phyloP scores from a whole-genome alignment of 768 basidiomycete genomes.

The Kwoniella mangroviensis region DNA sequence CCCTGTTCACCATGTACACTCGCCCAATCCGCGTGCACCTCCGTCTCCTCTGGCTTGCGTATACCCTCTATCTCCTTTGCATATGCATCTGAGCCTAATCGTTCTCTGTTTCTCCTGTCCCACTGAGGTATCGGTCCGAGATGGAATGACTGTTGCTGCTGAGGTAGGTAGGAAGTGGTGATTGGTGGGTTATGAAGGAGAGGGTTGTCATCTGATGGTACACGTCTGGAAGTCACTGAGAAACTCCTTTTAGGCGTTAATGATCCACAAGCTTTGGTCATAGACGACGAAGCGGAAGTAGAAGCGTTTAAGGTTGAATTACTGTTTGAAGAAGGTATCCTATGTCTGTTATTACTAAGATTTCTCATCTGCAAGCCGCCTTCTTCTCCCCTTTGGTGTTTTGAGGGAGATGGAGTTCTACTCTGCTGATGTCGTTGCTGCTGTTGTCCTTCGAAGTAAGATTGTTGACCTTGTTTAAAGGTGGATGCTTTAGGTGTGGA shows the following conservation, averaged over 20 bases:
- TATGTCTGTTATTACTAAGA: background rate
- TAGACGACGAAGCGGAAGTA: background rate
- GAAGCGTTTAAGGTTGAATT: constrained; percentile 8
- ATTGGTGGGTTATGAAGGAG: constrained; percentile 18
- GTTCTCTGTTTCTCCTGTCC: background rate
- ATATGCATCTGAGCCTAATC: constrained; percentile 17
- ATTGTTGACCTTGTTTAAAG: constrained; percentile 14
- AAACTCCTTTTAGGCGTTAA: constrained; percentile 27
- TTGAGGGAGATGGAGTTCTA: constrained; percentile 9
- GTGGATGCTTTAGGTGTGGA: constrained; percentile 40
- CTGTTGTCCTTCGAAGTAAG: constrained; percentile 27
- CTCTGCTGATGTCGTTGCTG: background rate
- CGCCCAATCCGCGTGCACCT: constrained; percentile 19
- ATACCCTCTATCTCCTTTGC: constrained; percentile 11
- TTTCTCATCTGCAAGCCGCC: constrained; percentile 8
- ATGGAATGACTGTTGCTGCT: constrained; percentile 2
- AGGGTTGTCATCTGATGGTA: constrained; percentile 8
- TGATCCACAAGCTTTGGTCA: background rate
- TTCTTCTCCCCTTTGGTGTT: background rate
- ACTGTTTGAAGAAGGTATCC: constrained; percentile 11
- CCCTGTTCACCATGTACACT: constrained; percentile 52
- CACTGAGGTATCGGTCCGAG: background rate
- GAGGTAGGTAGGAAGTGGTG: background rate
- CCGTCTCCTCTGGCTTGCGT: constrained; percentile 18
- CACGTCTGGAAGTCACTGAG: constrained; percentile 13